Base-by-base conservation (phyloP, 2,329 filamentous ascomycete species). In the Xylariomycetidae sp. region DNA sequence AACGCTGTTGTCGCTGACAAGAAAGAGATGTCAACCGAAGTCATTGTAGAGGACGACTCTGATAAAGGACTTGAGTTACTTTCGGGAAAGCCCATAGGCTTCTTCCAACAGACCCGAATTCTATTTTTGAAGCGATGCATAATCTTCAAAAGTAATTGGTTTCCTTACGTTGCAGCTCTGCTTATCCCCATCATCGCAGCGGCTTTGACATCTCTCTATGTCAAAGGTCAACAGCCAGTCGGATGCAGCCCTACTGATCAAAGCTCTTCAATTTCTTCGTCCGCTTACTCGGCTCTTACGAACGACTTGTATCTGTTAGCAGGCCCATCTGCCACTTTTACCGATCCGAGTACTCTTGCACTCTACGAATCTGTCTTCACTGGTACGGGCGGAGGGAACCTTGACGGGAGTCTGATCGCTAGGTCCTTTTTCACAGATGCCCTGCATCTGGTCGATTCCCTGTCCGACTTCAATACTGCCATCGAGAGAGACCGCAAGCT, bases 111-210 rank as follows among this genome's bases (percentile, higher is more conserved):
- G 63, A 77, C 77, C 1, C 65, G 70, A 52, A 82, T 94, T 2
- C 64, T 96, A 6, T 87, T 94, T 56, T 64, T 69, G 34, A 96
- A 96, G 58, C 75, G 89, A 18, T 64, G 78, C 37, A 88, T 79
- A 0, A 82, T 96, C 22, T 68, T 94, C 32, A 81, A 82, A 48
- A 72, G 82, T 22, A 94, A 90, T 53, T 85, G 80, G 59, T 67
- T 90, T 28, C 84, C 88, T 0, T 88, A 88, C 37, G 53, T 81
- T 6, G 78, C 80, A 3, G 88, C 87, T 1, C 70, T 94, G 23
- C 46, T 88, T 1, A 77, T 95, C 10, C 89, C 89, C 0, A 74
- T 96, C 33, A 67, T 88, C 36, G 85, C 87, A 1, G 84, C 87
- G 13, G 87, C 82, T 0, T 63, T 95, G 12, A 85, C 88, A 0